Conservation (phyloP, 2,329 filamentous ascomycete species). For the Lachnellula willkommii region DNA sequence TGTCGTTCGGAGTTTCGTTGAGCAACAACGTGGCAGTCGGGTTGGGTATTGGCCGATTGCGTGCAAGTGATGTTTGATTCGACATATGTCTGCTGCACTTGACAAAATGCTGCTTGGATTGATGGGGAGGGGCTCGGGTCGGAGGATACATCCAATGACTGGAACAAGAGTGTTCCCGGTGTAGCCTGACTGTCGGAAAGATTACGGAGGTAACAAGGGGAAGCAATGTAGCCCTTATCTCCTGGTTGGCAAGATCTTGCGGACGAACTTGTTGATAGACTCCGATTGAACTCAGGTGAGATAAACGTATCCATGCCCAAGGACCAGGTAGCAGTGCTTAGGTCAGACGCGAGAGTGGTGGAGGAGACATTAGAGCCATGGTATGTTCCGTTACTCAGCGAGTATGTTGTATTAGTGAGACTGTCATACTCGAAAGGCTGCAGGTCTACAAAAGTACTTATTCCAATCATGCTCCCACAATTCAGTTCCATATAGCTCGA, state of each 20-base stretch:
- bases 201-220: conserved; percentile 5
- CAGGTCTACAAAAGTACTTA: background rate
- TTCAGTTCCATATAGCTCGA: conserved; percentile 9
- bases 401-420: background rate
- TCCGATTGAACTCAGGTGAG: conserved; percentile 2
- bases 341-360: background rate
- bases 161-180: conserved; percentile 3
- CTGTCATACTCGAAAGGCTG: background rate
- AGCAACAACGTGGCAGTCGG: conserved; percentile 1
- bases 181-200: background rate
- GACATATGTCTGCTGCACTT: conserved; percentile 1
- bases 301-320: conserved; percentile 5
- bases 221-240: background rate
- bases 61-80: conserved; percentile 3
- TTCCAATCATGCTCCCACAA: background rate
- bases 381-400: conserved; percentile 2
- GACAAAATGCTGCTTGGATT: conserved; percentile 1
- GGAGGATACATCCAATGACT: background rate
- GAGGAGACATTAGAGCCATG: background rate
- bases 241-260: conserved; percentile 1
- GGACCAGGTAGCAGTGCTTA: conserved; percentile 4
- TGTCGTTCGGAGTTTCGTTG: conserved; percentile 2
- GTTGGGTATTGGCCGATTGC: background rate
- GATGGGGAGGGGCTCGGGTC: background rate
- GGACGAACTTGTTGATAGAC: background rate